Percentiles rank a stretch among this genome's conserved stretches.
These are phyloP conservation scores for Litchi chinensis DNA, from an alignment of 345 rosid species.

Conservation along the genomic window DNA sequence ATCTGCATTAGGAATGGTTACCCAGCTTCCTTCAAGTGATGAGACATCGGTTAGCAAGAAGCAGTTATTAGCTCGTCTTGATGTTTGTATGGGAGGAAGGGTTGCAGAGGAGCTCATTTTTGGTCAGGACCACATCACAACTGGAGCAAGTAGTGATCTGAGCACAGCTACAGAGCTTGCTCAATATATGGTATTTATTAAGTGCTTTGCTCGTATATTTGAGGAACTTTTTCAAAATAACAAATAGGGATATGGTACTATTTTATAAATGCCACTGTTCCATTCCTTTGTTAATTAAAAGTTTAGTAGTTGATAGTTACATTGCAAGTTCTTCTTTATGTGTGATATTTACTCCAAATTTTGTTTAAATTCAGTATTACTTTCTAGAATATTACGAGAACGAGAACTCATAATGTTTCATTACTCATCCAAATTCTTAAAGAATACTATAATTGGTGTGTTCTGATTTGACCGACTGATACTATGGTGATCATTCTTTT, in stretches of 20 bases:
- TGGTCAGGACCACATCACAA: slow-evolving; percentile 85
- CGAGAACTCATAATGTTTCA: neutral
- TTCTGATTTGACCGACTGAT: neutral
- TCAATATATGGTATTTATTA: slow-evolving; percentile 72
- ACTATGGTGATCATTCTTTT: neutral
- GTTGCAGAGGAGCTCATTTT: slow-evolving; percentile 98
- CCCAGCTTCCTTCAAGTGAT: slow-evolving; percentile 94
- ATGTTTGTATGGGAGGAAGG: slow-evolving; percentile 99
- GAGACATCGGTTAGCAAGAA: slow-evolving; percentile 96
- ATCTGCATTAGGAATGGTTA: slow-evolving; percentile 98
- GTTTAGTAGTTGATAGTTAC: neutral
- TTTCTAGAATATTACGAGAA: neutral
- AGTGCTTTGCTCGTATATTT: neutral
- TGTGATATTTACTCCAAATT: neutral
- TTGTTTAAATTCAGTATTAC: neutral
- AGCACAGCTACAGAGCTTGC: slow-evolving; percentile 93
- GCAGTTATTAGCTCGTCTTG: slow-evolving; percentile 94
- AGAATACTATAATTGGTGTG: neutral
- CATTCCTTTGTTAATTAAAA: slow-evolving; percentile 5
- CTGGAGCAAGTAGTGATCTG: slow-evolving; percentile 98
- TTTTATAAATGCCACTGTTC: neutral
- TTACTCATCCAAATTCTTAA: neutral
- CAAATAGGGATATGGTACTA: neutral
- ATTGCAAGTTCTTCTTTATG: neutral
- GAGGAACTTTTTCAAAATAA: neutral